Evolutionary conservation across 495 filamentous ascomycete genomes (phyloP).

Genomic region (Penicillium cataractarum): DNA sequence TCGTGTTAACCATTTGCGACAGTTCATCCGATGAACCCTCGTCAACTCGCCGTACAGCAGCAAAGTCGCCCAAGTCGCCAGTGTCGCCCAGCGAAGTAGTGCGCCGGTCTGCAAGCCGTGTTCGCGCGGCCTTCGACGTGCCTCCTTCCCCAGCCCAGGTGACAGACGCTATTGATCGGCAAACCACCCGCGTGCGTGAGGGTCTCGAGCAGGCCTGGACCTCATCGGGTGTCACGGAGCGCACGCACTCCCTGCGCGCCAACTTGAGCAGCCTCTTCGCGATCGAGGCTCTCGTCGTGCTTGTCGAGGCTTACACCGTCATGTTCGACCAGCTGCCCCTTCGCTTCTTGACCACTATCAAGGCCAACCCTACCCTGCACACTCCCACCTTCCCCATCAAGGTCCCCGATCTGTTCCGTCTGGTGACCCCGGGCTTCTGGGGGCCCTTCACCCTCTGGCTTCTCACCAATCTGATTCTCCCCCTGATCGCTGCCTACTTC

Average conservation of each 20-base stretch:
- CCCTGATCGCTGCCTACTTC: slow-evolving; percentile 76
- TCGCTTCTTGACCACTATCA: slow-evolving; percentile 70
- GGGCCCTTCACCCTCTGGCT: slow-evolving; percentile 77
- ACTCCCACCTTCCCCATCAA: slow-evolving; percentile 55
- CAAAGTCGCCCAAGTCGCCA: slow-evolving; percentile 4
- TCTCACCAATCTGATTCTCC: slow-evolving; percentile 69
- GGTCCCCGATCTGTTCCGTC: slow-evolving; percentile 78
- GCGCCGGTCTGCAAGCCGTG: slow-evolving; percentile 25
- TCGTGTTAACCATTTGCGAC: slow-evolving; percentile 5
- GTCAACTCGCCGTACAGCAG: not conserved
- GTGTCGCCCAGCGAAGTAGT: slow-evolving; percentile 5
- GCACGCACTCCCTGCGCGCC: slow-evolving; percentile 56
- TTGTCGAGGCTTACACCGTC: slow-evolving; percentile 57
- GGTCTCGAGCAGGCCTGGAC: slow-evolving; percentile 48
- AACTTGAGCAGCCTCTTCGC: slow-evolving; percentile 69
- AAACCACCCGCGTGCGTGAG: slow-evolving; percentile 64
- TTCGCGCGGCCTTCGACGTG: slow-evolving; percentile 60
- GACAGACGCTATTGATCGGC: slow-evolving; percentile 76
- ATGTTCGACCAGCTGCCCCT: slow-evolving; percentile 57
- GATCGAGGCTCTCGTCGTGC: slow-evolving; percentile 66
- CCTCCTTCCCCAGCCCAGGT: slow-evolving; percentile 86
- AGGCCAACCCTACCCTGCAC: slow-evolving; percentile 53
- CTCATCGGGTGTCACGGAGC: slow-evolving; percentile 46
- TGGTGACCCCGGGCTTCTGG: slow-evolving; percentile 85
- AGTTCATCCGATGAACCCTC: slow-evolving; percentile 21